phyloP scores from a whole-genome alignment of 2,329 filamentous ascomycete species.

The Helminthosporium solani region DNA sequence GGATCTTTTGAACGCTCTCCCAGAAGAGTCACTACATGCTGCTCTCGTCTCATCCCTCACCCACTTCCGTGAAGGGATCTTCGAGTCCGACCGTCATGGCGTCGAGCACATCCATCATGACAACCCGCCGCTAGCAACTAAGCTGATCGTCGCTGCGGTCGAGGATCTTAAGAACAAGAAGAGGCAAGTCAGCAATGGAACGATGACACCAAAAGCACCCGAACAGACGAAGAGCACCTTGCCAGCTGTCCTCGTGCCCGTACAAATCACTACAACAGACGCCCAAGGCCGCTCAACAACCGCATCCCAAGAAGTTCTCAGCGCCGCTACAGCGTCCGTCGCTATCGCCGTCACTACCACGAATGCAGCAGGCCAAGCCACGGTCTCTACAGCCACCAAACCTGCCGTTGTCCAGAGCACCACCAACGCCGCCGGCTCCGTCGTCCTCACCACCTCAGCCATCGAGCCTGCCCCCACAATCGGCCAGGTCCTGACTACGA shows the following conservation, averaged over 20 bases:
- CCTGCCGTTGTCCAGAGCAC: constrained; percentile 41
- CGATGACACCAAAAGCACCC: constrained; percentile 9
- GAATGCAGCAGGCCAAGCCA: constrained; percentile 39
- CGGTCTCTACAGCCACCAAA: constrained; percentile 41
- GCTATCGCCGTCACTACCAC: constrained; percentile 43
- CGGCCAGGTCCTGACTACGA: constrained; percentile 48
- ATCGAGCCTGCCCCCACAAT: constrained; percentile 33
- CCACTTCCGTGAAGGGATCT: constrained; percentile 68
- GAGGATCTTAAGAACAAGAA: constrained; percentile 45
- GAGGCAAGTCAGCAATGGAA: constrained; percentile 40
- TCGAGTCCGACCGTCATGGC: constrained; percentile 63
- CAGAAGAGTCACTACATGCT: constrained; percentile 63
- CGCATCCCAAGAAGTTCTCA: constrained; percentile 45
- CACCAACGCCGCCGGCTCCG: constrained; percentile 44
- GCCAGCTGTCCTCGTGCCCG: constrained; percentile 38
- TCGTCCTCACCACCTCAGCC: constrained; percentile 37
- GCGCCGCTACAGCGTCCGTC: constrained; percentile 43
- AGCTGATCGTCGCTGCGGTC: constrained; percentile 65
- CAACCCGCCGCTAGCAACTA: constrained; percentile 62
- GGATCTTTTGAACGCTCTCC: constrained; percentile 57
- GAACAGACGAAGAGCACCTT: constrained; percentile 6
- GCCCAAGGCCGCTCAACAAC: constrained; percentile 36
- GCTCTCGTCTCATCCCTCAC: constrained; percentile 61
- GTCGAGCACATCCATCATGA: constrained; percentile 63
- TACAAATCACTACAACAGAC: constrained; percentile 43